Evolutionary conservation across 2,329 filamentous ascomycete genomes (phyloP), one percentile per base, ranked within the genome.

Genomic region (Lachnellula occidentalis): DNA sequence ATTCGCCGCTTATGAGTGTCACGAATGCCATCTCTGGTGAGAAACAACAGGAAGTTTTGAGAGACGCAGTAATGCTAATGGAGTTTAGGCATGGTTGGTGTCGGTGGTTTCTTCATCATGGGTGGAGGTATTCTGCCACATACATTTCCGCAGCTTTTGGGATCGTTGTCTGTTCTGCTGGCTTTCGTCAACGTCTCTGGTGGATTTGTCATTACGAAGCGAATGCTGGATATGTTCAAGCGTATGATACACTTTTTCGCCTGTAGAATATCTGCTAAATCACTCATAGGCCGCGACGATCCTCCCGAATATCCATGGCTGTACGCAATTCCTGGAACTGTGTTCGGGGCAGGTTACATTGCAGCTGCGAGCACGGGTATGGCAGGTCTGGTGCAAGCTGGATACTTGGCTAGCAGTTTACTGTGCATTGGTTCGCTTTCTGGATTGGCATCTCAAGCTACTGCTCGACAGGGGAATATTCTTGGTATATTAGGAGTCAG

Each of bases 141-240:
- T 64, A 95, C 89, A 0, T 76, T 95, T 5, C 90, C 90, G 0
- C 90, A 95, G 67, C 71, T 74, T 2, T 82, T 96, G 36, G 91
- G 90, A 52, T 88, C 90, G 2, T 72, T 83, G 1, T 95, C 90
- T 1, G 91, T 95, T 1, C 75, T 94, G 5, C 74, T 96, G 19
- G 90, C 90, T 0, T 95, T 94, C 67, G 88, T 95, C 58, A 95
- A 95, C 61, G 85, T 96, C 2, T 86, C 88, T 0, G 91, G 91
- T 55, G 91, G 91, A 0, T 96, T 96, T 58, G 87, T 95, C 43
- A 90, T 96, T 56, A 95, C 90, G 3, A 95, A 95, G 73, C 81
- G 91, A 59, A 96, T 96, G 91, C 76, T 96, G 43, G 90, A 95
- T 69, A 92, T 92, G 88, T 92, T 92, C 69, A 88, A 87, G 67